phyloP scores from a whole-genome alignment of 352 stramenopile genomes.

The Pythium pyrilobum region DNA sequence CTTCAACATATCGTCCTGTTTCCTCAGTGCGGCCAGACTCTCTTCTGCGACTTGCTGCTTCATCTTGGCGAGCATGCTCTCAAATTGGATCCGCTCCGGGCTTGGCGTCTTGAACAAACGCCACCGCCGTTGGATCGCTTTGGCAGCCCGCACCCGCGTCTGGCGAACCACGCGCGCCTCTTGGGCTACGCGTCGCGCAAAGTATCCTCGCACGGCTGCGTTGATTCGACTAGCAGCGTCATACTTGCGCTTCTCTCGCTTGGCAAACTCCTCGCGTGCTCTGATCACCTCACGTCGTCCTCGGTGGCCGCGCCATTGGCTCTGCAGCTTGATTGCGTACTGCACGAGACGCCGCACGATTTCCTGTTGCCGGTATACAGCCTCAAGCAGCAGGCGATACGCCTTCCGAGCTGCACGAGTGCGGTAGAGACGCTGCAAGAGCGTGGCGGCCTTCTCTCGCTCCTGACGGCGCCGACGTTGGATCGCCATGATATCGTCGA shows the following conservation, averaged over 20 bases:
- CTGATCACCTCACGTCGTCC: constrained; percentile 31
- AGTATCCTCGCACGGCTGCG: constrained; percentile 55
- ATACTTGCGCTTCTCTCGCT: constrained; percentile 25
- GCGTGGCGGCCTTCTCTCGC: constrained; percentile 38
- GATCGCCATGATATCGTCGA: constrained; percentile 69
- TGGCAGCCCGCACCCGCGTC: constrained; percentile 32
- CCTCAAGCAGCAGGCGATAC: constrained; percentile 44
- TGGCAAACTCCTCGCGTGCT: constrained; percentile 25
- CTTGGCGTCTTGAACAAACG: constrained; percentile 36
- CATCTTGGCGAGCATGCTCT: constrained; percentile 48
- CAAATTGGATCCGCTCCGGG: constrained; percentile 33
- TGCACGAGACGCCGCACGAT: constrained; percentile 26
- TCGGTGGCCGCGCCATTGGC: constrained; percentile 52
- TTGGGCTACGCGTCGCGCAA: constrained; percentile 39
- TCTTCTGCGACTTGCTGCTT: constrained; percentile 44
- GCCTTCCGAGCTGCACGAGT: constrained; percentile 43
- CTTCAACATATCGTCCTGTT: constrained; percentile 46
- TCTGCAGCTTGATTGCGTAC: constrained; percentile 55
- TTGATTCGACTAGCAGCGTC: constrained; percentile 62
- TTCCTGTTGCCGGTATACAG: constrained; percentile 37
- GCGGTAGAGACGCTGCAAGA: constrained; percentile 57
- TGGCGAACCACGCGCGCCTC: constrained; percentile 28
- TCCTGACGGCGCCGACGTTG: constrained; percentile 53
- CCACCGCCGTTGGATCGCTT: constrained; percentile 52
- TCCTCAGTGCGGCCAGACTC: constrained; percentile 27